Evolutionary conservation across 306 rosid genomes (phyloP).

Genomic region (Cyamopsis tetragonoloba): DNA sequence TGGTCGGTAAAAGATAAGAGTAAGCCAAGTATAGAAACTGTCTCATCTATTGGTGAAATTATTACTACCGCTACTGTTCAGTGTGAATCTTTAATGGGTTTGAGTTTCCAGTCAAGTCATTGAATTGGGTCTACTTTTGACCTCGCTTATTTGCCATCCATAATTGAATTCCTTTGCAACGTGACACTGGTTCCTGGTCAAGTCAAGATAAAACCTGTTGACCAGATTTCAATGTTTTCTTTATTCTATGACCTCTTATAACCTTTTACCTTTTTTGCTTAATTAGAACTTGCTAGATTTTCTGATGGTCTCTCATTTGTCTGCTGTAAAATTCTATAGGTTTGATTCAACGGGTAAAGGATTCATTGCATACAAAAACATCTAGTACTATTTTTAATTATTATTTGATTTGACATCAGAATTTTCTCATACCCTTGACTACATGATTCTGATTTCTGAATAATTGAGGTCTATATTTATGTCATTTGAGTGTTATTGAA

Average conservation of each 20-base stretch:
- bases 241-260: neutral
- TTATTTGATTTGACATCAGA: neutral
- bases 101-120: conserved; percentile 27
- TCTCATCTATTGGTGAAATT: neutral
- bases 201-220: conserved; percentile 36
- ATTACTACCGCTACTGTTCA: neutral
- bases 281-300: neutral
- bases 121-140: conserved; percentile 31
- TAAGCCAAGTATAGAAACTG: too few species aligned
- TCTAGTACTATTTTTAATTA: neutral
- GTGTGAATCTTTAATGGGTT: neutral
- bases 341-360: neutral
- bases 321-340: neutral
- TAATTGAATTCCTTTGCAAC: conserved; percentile 8
- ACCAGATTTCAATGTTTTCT: conserved; percentile 6
- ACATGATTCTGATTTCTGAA: neutral
- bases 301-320: neutral
- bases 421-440: neutral
- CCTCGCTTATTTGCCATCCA: conserved; percentile 29
- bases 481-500: neutral
- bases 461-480: neutral
- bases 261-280: neutral
- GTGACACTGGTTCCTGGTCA: conserved; percentile 20
- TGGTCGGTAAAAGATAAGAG: too few species aligned
- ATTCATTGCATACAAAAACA: neutral